Evolutionary conservation across 2,329 filamentous ascomycete genomes (phyloP).

Genomic region (Ophiosphaerella herpotricha): DNA sequence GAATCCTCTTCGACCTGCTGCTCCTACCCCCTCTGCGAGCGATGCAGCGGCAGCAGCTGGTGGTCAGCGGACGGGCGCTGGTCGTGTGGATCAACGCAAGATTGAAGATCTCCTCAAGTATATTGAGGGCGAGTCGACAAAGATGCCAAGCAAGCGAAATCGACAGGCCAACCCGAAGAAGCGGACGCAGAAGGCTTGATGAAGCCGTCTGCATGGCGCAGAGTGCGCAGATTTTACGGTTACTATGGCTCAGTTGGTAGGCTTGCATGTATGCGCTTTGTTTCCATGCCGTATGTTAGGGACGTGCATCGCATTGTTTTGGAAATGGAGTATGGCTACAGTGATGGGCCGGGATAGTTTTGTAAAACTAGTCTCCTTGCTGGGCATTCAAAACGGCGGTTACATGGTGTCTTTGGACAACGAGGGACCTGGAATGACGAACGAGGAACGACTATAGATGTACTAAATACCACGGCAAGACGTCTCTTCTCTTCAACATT

Average conservation of each 20-base stretch:
- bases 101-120: constrained; percentile 94
- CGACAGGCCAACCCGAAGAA: constrained; percentile 50
- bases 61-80: constrained; percentile 45
- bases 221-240: background rate
- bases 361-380: constrained; percentile 2
- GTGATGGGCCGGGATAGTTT: background rate
- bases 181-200: constrained; percentile 25
- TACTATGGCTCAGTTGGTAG: no score
- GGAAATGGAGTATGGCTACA: background rate
- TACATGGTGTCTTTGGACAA: constrained; percentile 2
- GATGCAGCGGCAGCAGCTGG: constrained; percentile 48
- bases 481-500: constrained; percentile 3
- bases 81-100: constrained; percentile 72
- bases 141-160: constrained; percentile 52
- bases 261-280: no score
- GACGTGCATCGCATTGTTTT: constrained; percentile 5
- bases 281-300: no score
- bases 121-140: constrained; percentile 72
- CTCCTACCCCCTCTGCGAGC: constrained; percentile 63
- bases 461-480: constrained; percentile 8
- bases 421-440: constrained; percentile 1
- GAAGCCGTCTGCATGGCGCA: background rate
- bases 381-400: constrained; percentile 4
- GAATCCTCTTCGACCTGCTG: constrained; percentile 63
- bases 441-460: constrained; percentile 9